A percentile compares a stretch with the other conserved stretches of the same genome.
Evolutionary conservation across 2,329 filamentous ascomycete species (phyloP).

Genomic region (Triangularia verruculosa): DNA sequence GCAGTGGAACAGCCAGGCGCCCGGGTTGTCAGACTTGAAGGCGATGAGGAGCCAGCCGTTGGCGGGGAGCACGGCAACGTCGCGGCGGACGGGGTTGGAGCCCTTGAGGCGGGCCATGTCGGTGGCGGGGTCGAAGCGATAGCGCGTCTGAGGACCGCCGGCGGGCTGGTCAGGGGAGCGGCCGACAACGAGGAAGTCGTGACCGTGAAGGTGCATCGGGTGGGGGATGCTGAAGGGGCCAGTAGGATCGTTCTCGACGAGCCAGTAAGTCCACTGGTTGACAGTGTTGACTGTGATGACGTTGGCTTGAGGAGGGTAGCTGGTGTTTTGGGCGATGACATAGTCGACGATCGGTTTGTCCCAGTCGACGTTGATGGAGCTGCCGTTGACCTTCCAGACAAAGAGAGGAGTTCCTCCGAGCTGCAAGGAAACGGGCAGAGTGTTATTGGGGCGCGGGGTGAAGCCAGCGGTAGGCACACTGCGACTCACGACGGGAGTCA

Average conservation of each 20-base stretch:
- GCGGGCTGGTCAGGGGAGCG: slow-evolving; percentile 27
- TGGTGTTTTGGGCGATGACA: slow-evolving; percentile 30
- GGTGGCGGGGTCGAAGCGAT: slow-evolving; percentile 28
- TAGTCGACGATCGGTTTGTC: slow-evolving; percentile 37
- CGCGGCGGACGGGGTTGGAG: slow-evolving; percentile 46
- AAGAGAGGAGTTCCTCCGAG: slow-evolving; percentile 24
- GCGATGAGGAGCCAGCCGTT: slow-evolving; percentile 47
- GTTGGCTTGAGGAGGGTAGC: slow-evolving; percentile 29
- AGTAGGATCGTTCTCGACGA: slow-evolving; percentile 35
- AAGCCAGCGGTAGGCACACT: slow-evolving; percentile 23
- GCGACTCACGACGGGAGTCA: slow-evolving; percentile 30
- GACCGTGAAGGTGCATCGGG: slow-evolving; percentile 33
- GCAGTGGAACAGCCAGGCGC: slow-evolving; percentile 49
- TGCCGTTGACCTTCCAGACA: slow-evolving; percentile 31
- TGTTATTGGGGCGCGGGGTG: slow-evolving; percentile 23
- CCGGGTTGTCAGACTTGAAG: slow-evolving; percentile 50
- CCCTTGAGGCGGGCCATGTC: slow-evolving; percentile 34
- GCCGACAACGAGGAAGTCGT: slow-evolving; percentile 30
- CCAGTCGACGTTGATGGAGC: slow-evolving; percentile 36
- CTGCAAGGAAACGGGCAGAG: slow-evolving; percentile 24
- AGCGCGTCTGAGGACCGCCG: slow-evolving; percentile 14
- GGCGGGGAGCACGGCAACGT: slow-evolving; percentile 44
- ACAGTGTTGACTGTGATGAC: slow-evolving; percentile 28
- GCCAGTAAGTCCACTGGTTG: slow-evolving; percentile 33
- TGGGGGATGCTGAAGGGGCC: slow-evolving; percentile 28